Base-by-base conservation (phyloP, 805 yeast species). In the Metschnikowia dekortorum region DNA sequence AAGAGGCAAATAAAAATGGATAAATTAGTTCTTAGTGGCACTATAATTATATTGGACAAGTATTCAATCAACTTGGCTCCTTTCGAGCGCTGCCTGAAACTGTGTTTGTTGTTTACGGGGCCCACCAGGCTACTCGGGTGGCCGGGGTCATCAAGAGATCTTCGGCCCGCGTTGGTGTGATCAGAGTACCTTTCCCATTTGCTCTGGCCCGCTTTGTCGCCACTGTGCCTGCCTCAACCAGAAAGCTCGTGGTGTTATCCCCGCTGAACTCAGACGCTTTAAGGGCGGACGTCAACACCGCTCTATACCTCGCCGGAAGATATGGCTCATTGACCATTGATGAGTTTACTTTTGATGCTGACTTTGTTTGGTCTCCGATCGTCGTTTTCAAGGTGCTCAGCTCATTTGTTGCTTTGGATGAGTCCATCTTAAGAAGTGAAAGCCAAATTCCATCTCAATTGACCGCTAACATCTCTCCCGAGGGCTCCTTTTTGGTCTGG, bases 171-270 rank as follows among this genome's bases (percentile, higher is more conserved):
- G 77, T 81, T 46, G 96, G 90, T 55, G 80, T 85, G 45, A 67
- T 91, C 50, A 81, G 96, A 68, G 81, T 88, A 40, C 92, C 95
- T 49, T 70, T 84, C 47, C 97, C 97, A 10, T 89, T 90, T 68
- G 81, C 84, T 58, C 74, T 79, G 33, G 74, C 72, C 32, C 79
- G 78, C 57, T 89, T 90, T 64, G 70, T 80, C 46, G 62, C 71
- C 3, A 62, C 76, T 9, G 71, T 91, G 46, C 92, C 96, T 30
- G 53, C 65, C 4, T 65, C 85, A 4, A 70, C 84, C 18, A 75
- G 78, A 56, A 76, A 77, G 52, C 68, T 91, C 48, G 83, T 87
- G 43, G 87, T 89, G 32, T 70, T 91, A 54, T 84, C 84, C 42
- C 90, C 85, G 66, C 57, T 57, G 36, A 55, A 64, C 43, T 62